Conservation (phyloP, 169 alveolate genomes). For the Theileria orientalis region DNA sequence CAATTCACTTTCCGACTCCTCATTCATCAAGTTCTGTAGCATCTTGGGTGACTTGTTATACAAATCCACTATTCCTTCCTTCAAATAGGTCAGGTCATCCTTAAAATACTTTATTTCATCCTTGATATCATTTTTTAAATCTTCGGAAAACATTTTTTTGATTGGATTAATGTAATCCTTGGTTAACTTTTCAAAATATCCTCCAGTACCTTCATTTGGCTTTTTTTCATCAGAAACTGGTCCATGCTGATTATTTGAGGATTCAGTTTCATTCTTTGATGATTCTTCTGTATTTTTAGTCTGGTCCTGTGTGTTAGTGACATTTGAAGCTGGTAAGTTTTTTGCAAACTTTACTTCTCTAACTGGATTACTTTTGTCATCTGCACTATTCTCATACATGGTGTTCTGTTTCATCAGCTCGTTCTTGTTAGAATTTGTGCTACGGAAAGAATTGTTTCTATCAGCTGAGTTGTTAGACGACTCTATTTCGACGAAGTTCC, state of each 20-base stretch:
- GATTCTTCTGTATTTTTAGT: not conserved
- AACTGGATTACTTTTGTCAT: too few species aligned
- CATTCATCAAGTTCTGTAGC: not conserved
- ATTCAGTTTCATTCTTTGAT: not conserved
- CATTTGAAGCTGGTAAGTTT: too few species aligned
- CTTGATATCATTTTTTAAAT: not conserved
- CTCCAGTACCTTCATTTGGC: not conserved
- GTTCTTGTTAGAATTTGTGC: too few species aligned
- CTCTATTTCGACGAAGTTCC: not conserved
- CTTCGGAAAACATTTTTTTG: not conserved
- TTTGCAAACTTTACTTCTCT: too few species aligned
- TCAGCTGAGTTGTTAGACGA: not conserved
- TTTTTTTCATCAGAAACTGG: not conserved
- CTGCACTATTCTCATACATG: too few species aligned
- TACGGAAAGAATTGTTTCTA: too few species aligned
- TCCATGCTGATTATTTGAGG: too few species aligned
- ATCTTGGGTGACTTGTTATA: not conserved
- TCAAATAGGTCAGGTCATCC: not conserved
- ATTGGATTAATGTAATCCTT: slow-evolving; percentile 3
- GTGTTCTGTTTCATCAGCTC: too few species aligned
- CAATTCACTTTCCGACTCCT: too few species aligned
- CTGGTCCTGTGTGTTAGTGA: too few species aligned
- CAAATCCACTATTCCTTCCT: slow-evolving; percentile 4
- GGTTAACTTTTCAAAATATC: not conserved
- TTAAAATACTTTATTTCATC: not conserved